phyloP scores from a whole-genome alignment of 2,329 filamentous ascomycete species.

The Chaetomium sp. region DNA sequence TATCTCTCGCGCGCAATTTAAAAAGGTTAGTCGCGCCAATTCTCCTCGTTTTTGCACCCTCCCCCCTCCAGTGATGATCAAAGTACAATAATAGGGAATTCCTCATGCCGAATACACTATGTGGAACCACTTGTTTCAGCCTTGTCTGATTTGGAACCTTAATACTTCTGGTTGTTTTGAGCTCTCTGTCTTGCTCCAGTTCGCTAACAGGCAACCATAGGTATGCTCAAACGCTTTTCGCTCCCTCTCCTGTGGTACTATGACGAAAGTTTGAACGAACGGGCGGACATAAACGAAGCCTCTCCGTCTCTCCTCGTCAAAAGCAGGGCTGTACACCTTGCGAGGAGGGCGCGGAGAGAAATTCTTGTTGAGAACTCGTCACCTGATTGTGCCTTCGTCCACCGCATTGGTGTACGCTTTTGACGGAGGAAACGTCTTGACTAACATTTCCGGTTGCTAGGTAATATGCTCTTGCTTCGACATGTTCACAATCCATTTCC shows the following conservation, averaged over 20 bases:
- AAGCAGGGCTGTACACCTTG: constrained; percentile 58
- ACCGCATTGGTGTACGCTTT: constrained; percentile 24
- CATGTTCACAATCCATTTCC: constrained; percentile 21
- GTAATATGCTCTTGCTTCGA: constrained; percentile 22
- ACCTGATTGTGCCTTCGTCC: constrained; percentile 43
- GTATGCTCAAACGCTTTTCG: constrained; percentile 32
- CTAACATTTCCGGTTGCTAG: constrained; percentile 24
- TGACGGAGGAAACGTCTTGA: constrained; percentile 12
- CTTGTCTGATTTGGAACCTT: constrained; percentile 52
- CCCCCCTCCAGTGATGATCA: constrained; percentile 50
- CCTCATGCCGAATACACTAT: constrained; percentile 61
- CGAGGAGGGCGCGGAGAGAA: constrained; percentile 42
- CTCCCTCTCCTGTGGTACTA: constrained; percentile 28
- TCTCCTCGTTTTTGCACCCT: constrained; percentile 14
- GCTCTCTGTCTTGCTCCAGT: constrained; percentile 13
- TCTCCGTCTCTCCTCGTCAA: constrained; percentile 38
- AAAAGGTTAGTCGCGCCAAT: constrained; percentile 41
- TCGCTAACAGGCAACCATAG: constrained; percentile 38
- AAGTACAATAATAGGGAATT: constrained; percentile 57
- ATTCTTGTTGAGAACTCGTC: constrained; percentile 62
- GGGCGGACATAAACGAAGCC: constrained; percentile 61
- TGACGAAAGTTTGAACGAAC: constrained; percentile 65
- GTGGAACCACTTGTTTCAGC: constrained; percentile 61
- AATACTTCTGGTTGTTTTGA: constrained; percentile 20
- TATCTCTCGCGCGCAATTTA: constrained; percentile 41